Conservation (phyloP, 225 moss, liverwort and hornwort genomes). For the Physcomitrellopsis africana region DNA sequence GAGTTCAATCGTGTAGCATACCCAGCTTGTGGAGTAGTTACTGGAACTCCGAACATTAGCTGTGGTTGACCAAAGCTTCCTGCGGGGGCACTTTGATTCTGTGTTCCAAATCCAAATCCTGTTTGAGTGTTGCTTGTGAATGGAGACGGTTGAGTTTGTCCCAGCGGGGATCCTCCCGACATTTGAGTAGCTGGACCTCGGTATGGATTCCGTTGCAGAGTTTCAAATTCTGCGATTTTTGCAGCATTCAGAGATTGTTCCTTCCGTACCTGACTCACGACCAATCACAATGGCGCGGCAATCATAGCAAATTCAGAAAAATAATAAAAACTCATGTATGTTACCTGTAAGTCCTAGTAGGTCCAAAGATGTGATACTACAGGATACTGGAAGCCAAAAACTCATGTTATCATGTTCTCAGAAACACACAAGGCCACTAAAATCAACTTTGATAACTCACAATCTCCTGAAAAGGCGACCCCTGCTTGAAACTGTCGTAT, state of each 20-base stretch:
- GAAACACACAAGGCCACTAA: constrained; percentile 17
- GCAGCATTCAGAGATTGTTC: constrained; percentile 76
- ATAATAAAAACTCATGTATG: neutral
- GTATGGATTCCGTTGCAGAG: constrained; percentile 75
- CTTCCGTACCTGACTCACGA: constrained; percentile 64
- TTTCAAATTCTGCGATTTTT: constrained; percentile 77
- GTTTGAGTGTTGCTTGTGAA: constrained; percentile 50
- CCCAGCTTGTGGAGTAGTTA: constrained; percentile 40
- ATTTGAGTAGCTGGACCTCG: constrained; percentile 60
- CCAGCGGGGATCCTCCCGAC: constrained; percentile 47
- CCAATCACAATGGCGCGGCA: constrained; percentile 24
- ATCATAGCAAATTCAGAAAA: constrained; percentile 4
- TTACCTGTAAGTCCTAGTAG: constrained; percentile 6
- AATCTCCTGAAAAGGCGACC: constrained; percentile 70
- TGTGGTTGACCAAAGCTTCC: constrained; percentile 49
- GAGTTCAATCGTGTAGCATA: constrained; percentile 26
- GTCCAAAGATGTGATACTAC: neutral
- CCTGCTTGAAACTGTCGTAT: constrained; percentile 85
- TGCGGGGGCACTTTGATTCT: constrained; percentile 18
- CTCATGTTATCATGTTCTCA: constrained; percentile 12
- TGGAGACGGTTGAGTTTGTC: constrained; percentile 59
- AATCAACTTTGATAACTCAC: constrained; percentile 50
- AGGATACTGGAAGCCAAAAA: constrained; percentile 21
- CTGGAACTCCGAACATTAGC: constrained; percentile 53
- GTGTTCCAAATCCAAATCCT: constrained; percentile 42